phyloP scores from a whole-genome alignment of 352 stramenopile species.

The Pythium apleroticum region DNA sequence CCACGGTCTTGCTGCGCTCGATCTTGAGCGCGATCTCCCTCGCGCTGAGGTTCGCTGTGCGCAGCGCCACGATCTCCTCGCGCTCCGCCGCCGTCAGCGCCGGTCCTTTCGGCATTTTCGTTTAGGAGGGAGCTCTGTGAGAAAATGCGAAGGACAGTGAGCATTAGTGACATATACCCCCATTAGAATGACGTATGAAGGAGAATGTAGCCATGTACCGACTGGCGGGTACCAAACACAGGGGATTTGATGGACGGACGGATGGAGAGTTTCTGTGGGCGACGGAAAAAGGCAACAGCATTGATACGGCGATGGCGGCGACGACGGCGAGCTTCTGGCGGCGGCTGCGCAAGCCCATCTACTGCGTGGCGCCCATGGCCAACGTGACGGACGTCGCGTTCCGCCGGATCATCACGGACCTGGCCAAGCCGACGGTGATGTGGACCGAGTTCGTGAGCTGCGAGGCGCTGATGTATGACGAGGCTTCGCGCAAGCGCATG shows the following conservation, averaged over 20 bases:
- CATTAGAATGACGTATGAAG: slow-evolving; percentile 7
- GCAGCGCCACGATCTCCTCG: slow-evolving; percentile 46
- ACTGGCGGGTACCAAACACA: not conserved
- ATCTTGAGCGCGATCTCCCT: slow-evolving; percentile 54
- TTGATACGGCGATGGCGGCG: not conserved
- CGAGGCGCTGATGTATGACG: slow-evolving; percentile 70
- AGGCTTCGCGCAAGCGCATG: slow-evolving; percentile 62
- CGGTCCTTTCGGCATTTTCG: slow-evolving; percentile 48
- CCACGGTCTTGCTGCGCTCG: slow-evolving; percentile 53
- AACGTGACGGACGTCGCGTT: slow-evolving; percentile 83
- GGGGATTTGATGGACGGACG: not conserved
- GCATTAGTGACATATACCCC: slow-evolving; percentile 16
- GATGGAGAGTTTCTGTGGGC: not conserved
- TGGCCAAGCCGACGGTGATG: slow-evolving; percentile 68
- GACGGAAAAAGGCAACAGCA: slow-evolving; percentile 18
- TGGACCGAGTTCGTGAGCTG: slow-evolving; percentile 89
- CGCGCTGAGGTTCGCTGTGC: slow-evolving; percentile 37
- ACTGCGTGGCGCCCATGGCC: slow-evolving; percentile 83
- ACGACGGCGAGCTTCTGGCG: slow-evolving; percentile 61
- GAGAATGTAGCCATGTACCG: slow-evolving; percentile 14
- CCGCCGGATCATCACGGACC: slow-evolving; percentile 66
- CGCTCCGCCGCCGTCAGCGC: slow-evolving; percentile 38
- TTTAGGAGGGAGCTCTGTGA: too few species aligned
- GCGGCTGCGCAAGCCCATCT: slow-evolving; percentile 59
- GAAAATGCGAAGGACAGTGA: too few species aligned